Evolutionary conservation across 2,329 filamentous ascomycete genomes (phyloP), one percentile per base, ranked within the genome.

Genomic region (Tolypocladium nubicola): DNA sequence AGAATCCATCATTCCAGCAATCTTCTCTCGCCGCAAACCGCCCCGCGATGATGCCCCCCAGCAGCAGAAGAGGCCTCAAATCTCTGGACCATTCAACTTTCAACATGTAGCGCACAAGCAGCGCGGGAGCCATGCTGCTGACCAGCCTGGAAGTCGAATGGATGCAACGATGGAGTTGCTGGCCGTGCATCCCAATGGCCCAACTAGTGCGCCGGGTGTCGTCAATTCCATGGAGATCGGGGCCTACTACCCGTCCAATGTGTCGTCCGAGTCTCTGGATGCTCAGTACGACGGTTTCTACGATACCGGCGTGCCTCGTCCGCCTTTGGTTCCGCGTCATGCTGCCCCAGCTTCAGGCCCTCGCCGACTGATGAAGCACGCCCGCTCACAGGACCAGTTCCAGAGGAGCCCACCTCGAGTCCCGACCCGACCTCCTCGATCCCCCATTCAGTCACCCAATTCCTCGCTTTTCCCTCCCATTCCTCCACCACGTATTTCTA

Each of bases 61-160:
- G 56, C 78, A 69, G 63, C 62, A 67, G 56, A 78, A 69, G 63
- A 78, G 74, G 60, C 65, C 78, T 54, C 76, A 79, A 56, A 87
- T 87, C 56, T 87, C 84, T 1, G 79, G 75, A 1, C 84, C 84
- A 3, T 86, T 84, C 69, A 85, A 86, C 71, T 87, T 87, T 60
- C 83, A 86, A 65, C 84, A 87, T 67, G 75, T 87, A 39, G 78
- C 80, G 4, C 83, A 86, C 65, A 82, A 79, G 14, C 72, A 76
- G 14, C 78, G 77, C 52, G 77, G 83, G 37, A 72, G 78, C 54
- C 58, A 78, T 3, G 69, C 75, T 4, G 72, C 71, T 57, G 60
- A 76, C 8, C 40, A 38, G 16, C 47, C 16, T 6, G 47, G 8
- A 2, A n/a, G 26, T 35, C 30, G 19, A 19, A 21, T 21, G 30